These are phyloP conservation scores for Tulasnella sp. DNA, from an alignment of 768 basidiomycete species.

Conservation along the genomic window DNA sequence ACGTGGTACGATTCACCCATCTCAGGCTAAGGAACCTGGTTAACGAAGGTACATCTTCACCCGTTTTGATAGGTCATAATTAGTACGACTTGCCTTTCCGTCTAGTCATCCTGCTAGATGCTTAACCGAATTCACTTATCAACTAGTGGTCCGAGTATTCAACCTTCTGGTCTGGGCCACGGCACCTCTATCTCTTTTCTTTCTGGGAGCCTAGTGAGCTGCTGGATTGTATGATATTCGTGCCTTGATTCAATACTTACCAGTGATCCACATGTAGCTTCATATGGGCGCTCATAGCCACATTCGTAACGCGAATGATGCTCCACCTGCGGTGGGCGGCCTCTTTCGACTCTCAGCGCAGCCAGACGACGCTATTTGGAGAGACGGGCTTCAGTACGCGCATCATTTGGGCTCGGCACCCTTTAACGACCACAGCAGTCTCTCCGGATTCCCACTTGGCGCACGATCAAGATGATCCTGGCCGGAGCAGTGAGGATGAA, in stretches of 20 bases:
- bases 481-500: too few species aligned
- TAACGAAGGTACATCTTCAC: too few species aligned
- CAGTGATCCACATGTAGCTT: background rate
- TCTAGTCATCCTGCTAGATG: too few species aligned
- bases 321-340: background rate
- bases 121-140: background rate
- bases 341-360: background rate
- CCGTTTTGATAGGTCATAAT: too few species aligned
- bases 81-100: too few species aligned
- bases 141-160: background rate
- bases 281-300: background rate
- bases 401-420: background rate
- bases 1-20: too few species aligned
- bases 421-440: too few species aligned
- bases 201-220: background rate
- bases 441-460: too few species aligned
- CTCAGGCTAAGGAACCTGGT: too few species aligned
- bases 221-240: background rate
- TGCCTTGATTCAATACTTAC: background rate
- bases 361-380: background rate
- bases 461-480: too few species aligned
- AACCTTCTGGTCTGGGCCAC: background rate
- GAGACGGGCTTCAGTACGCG: background rate
- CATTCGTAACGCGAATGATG: background rate
- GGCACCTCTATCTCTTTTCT: background rate